Evolutionary conservation across 352 stramenopile genomes (phyloP), one percentile per base, ranked within the genome.

Genomic region (Pythium aquatile): DNA sequence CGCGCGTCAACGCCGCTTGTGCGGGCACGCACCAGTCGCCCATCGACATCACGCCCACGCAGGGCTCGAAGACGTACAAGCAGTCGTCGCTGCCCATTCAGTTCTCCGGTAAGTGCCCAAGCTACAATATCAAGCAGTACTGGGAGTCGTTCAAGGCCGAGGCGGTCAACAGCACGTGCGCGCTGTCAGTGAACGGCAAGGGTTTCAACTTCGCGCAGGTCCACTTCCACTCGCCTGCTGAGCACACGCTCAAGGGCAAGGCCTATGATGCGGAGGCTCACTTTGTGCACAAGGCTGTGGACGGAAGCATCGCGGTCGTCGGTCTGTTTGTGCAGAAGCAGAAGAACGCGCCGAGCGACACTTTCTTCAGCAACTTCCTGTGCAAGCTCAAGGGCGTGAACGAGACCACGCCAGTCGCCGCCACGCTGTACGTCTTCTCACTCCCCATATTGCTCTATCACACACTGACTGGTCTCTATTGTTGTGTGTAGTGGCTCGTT

Each of bases 231-330:
- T 59, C 70, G 55, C 72, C 76, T 11, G 75, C 68, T 13, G 76
- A 85, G 61, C 76, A 85, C 65, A 78, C 47, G 10, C n/a, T 85
- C 24, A 55, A 70, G 37, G 70, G 67, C 16, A 71, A 73, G 59
- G 42, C 49, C 2, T 76, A 66, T 46, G 69, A 65, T 20, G 74
- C 64, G 2, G 76, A 81, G 28, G 55, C 72, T 2, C 76, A 85
- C 49, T 81, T 84, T 65, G 76, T 85, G 51, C 76, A 82, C 59
- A 62, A 76, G 28, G 62, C 75, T 32, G 44, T 60, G n/a, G 66
- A 72, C 8, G 58, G 61, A 16, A 64, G 62, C 10, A 44, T 70
- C 48, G 46, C 74, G 16, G 68, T 78, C 56, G 60, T 78, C 13
- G 71, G 70, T 7, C 58, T 76, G 42, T 72, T 76, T 40, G 39